Percentiles rank a stretch among this genome's conserved stretches.
Evolutionary conservation across 805 yeast genomes (phyloP).

Genomic region (Naumovozyma castellii): DNA sequence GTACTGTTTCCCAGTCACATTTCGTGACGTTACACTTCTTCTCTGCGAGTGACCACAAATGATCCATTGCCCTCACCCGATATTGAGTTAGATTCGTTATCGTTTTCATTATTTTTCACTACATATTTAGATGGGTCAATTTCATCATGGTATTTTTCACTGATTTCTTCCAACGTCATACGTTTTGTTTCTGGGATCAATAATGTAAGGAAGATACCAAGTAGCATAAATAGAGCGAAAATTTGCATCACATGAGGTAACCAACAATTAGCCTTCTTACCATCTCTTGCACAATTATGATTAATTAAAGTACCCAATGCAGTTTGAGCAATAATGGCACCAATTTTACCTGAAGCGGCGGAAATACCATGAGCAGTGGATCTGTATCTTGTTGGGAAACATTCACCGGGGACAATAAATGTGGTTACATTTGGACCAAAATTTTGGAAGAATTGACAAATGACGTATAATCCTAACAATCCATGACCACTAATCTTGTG

Average conservation of each 20-base stretch:
- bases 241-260: slow-evolving; percentile 90
- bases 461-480: slow-evolving; percentile 63
- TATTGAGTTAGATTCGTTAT: too few relatives aligned
- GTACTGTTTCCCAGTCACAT: too few relatives aligned
- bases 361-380: slow-evolving; percentile 92
- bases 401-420: slow-evolving; percentile 84
- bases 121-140: slow-evolving; percentile 34
- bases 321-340: slow-evolving; percentile 87
- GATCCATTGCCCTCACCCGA: neutral
- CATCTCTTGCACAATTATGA: slow-evolving; percentile 60
- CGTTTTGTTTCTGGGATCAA: slow-evolving; percentile 87
- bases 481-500: slow-evolving; percentile 59
- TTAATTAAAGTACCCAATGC: slow-evolving; percentile 74
- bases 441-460: slow-evolving; percentile 81
- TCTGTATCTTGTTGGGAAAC: slow-evolving; percentile 91
- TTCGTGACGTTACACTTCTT: neutral
- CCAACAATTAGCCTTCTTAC: slow-evolving; percentile 53
- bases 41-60: neutral
- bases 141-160: slow-evolving; percentile 79
- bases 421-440: slow-evolving; percentile 93
- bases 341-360: slow-evolving; percentile 86
- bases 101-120: neutral
- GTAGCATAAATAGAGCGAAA: slow-evolving; percentile 83
- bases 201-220: slow-evolving; percentile 57
- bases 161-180: slow-evolving; percentile 76